Base-by-base conservation (phyloP, 2,329 filamentous ascomycete genomes). In the Paraphoma sp. region DNA sequence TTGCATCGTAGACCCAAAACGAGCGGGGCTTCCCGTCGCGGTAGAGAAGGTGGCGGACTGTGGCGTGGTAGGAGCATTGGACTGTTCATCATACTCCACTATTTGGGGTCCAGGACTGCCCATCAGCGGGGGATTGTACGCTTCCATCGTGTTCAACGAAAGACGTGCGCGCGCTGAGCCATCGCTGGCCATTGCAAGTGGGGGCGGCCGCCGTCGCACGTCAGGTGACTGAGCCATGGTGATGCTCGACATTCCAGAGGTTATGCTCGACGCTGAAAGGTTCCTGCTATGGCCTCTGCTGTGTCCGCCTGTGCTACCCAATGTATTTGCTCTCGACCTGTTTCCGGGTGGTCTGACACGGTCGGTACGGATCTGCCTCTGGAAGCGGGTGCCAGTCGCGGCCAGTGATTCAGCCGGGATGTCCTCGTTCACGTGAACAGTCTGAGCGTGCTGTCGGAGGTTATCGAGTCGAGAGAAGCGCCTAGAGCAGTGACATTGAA, bases 401-500 rank as follows among this genome's bases (percentile, higher is more conserved):
- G 95, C 95, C 17, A 98, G 85, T 1, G 95, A 98, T 75, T 97
- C 93, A 41, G 89, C 88, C 3, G 95, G 95, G 33, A 99, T 99
- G 54, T 97, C 93, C 75, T 98, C 95, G 75, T 98, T 97, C 55
- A 96, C 91, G 75, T 99, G 95, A 1, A 99, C 95, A 0, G 95
- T 98, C 76, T 97, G 93, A 44, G 95, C 95, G 82, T 99, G 95
- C 74, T 99, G 95, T 56, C 95, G 88, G 49, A 99, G 81, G 72
- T 99, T 99, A 76, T 99, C 94, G 45, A 98, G 85, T 47, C 94
- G 87, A 9, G 95, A 98, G 75, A 99, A 99, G 53, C 93, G 87
- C 48, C 95, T 87, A 2, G 90, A 92, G 77, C 95, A 99, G 76
- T 98, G 95, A 67, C 95, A 99, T 77, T 96, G 91, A 70, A 98